These are phyloP conservation scores for Wallacemonas rigidus DNA, from an alignment of 208 protist species.

Conservation along the genomic window DNA sequence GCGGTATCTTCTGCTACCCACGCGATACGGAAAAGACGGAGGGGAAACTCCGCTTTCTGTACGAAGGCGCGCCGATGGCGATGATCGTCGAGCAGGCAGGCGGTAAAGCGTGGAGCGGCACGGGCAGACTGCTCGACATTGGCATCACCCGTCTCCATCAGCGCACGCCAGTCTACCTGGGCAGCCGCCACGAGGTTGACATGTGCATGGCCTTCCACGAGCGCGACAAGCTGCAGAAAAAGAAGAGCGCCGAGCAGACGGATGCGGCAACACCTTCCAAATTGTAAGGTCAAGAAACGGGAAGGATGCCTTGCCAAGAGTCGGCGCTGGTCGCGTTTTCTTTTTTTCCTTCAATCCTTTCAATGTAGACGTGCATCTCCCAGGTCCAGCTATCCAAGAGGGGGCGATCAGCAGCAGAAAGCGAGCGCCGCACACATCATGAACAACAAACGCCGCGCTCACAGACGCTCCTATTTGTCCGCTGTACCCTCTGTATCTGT, in stretches of 20 bases:
- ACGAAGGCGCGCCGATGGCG: constrained; percentile 96
- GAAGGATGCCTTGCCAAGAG: too few species aligned
- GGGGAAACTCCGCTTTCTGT: constrained; percentile 97
- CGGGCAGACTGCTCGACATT: constrained; percentile 81
- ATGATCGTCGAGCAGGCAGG: constrained; percentile 92
- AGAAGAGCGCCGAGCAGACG: constrained; percentile 13
- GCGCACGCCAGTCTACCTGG: constrained; percentile 91
- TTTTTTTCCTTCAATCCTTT: too few species aligned
- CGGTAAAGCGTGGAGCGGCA: constrained; percentile 85
- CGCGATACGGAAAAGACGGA: constrained; percentile 88
- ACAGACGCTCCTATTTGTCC: too few species aligned
- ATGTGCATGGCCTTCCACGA: constrained; percentile 78
- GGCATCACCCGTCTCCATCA: constrained; percentile 89
- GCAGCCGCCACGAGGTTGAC: constrained; percentile 87
- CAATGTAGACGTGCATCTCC: too few species aligned
- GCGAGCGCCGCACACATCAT: too few species aligned
- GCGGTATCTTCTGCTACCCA: constrained; percentile 98
- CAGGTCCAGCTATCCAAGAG: too few species aligned
- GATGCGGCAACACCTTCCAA: constrained; percentile 20
- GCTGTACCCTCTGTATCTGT: too few species aligned
- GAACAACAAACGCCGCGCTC: too few species aligned
- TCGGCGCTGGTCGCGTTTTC: too few species aligned
- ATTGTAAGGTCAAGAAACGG: constrained; percentile 27
- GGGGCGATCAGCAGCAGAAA: too few species aligned
- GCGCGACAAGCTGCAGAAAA: constrained; percentile 19